A percentile compares a stretch with the other conserved stretches of the same genome.
Evolutionary conservation across 2,329 filamentous ascomycete genomes (phyloP).

Genomic region (Stachybotrys echinatus): DNA sequence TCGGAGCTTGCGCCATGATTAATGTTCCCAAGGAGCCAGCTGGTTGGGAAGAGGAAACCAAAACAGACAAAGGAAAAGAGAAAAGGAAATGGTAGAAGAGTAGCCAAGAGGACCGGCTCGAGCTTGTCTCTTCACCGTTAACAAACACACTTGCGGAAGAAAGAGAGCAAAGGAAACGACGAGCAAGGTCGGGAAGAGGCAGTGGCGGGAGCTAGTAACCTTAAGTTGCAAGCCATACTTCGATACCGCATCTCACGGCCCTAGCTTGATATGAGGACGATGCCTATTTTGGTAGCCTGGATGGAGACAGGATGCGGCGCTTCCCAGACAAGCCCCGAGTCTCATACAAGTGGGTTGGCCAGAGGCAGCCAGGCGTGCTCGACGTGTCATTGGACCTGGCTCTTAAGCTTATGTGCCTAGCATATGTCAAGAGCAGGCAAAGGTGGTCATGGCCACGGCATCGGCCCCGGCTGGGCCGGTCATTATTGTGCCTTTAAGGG

Average conservation of each 20-base stretch:
- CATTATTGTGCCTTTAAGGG: no score
- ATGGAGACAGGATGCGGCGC: conserved; percentile 1
- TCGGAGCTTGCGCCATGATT: not conserved
- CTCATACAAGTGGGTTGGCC: not conserved
- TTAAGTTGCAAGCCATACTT: not conserved
- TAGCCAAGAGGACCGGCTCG: not conserved
- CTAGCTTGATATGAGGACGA: not conserved
- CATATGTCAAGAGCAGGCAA: no score
- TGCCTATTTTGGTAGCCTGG: not conserved
- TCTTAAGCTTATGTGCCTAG: not conserved
- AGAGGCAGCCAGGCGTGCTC: not conserved
- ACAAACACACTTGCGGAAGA: not conserved
- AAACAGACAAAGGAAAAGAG: not conserved
- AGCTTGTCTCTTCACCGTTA: not conserved
- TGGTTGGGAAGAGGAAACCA: not conserved
- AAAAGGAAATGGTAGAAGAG: not conserved
- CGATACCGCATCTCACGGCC: not conserved
- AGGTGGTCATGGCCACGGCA: no score
- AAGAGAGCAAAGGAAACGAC: no score
- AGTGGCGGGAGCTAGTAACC: not conserved
- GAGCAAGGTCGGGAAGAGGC: not conserved
- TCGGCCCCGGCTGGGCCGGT: no score
- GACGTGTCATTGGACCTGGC: not conserved
- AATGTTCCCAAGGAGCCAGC: not conserved
- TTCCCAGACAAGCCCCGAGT: conserved; percentile 2